A percentile compares a stretch with the other conserved stretches of the same genome.
These are phyloP conservation scores for Blastomyces percursus DNA, from an alignment of 2,329 filamentous ascomycete genomes.

Conservation along the genomic window DNA sequence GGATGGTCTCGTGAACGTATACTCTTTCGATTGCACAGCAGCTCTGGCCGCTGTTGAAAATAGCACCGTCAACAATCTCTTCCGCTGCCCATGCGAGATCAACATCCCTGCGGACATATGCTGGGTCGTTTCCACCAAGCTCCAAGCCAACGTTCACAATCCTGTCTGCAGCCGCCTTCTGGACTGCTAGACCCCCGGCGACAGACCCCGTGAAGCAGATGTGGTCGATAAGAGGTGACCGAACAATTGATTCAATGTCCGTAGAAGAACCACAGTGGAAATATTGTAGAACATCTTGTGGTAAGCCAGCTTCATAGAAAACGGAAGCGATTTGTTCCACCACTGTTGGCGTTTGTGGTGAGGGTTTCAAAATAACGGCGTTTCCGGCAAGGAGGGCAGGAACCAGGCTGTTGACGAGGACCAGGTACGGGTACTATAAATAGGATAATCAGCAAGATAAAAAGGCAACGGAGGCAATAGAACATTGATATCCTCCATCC, in stretches of 20 bases:
- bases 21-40: conserved; percentile 89
- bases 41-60: conserved; percentile 98
- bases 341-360: conserved; percentile 86
- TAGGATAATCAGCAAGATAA: conserved; percentile 12
- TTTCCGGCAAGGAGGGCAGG: conserved; percentile 87
- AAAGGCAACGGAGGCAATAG: background rate
- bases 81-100: conserved; percentile 84
- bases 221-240: conserved; percentile 62
- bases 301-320: conserved; percentile 71
- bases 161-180: conserved; percentile 71
- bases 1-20: conserved; percentile 75
- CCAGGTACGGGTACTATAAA: conserved; percentile 79
- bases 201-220: conserved; percentile 94
- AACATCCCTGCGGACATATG: conserved; percentile 76
- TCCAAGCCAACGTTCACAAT: conserved; percentile 81
- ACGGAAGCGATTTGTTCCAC: conserved; percentile 70
- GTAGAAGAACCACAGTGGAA: conserved; percentile 76
- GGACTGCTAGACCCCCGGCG: conserved; percentile 72
- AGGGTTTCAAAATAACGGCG: conserved; percentile 86
- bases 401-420: conserved; percentile 82
- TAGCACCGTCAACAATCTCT: conserved; percentile 88
- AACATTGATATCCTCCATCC: background rate
- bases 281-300: conserved; percentile 74
- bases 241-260: conserved; percentile 67
- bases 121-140: conserved; percentile 88